These are phyloP conservation scores for Amanita brunnescens DNA, from an alignment of 768 basidiomycete genomes.

Conservation along the genomic window DNA sequence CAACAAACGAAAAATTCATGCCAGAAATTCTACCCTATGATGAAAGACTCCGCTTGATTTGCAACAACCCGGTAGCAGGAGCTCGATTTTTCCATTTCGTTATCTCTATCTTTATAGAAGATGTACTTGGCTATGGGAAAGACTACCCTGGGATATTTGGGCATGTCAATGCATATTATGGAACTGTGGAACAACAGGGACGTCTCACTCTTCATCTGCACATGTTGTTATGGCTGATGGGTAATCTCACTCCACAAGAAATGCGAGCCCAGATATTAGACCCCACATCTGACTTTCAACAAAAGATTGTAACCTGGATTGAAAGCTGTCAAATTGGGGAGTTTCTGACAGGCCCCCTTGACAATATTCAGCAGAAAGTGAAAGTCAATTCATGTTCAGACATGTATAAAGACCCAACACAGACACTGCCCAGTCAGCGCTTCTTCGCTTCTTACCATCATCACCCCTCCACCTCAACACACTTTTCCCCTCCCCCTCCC, in stretches of 20 bases:
- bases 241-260: conserved; percentile 20
- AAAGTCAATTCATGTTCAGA: not conserved
- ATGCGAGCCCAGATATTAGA: conserved; percentile 17
- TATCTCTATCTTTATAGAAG: conserved; percentile 16
- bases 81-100: conserved; percentile 21
- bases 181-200: conserved; percentile 30
- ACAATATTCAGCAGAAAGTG: conserved; percentile 1
- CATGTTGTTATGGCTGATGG: conserved; percentile 23
- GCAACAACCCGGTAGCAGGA: conserved; percentile 19
- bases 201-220: conserved; percentile 29
- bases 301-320: conserved; percentile 13
- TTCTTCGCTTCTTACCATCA: no score
- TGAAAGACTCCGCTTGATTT: conserved; percentile 8
- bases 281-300: conserved; percentile 15
- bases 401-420: not conserved
- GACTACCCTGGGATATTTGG: conserved; percentile 16
- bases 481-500: no score
- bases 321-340: conserved; percentile 15
- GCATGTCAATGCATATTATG: conserved; percentile 23
- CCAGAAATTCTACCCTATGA: conserved; percentile 5
- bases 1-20: conserved; percentile 10
- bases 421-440: not conserved
- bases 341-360: conserved; percentile 10
- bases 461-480: no score
- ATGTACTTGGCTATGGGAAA: conserved; percentile 11